Conservation (phyloP, 805 yeast species). For the Metschnikowia lunata region DNA sequence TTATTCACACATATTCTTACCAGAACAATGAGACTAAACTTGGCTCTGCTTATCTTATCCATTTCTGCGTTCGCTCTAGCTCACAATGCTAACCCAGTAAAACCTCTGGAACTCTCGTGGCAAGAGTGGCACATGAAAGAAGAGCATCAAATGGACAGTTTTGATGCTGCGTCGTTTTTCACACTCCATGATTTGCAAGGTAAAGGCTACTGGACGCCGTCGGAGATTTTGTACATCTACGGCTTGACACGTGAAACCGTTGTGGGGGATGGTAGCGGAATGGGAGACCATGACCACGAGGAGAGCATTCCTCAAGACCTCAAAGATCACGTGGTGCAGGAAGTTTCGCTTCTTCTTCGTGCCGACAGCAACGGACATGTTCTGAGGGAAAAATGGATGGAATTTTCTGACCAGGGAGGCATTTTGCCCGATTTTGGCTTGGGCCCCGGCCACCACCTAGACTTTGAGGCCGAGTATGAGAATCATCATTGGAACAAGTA, state of each 20-base stretch:
- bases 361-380: conserved; percentile 61
- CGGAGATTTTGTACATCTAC: conserved; percentile 74
- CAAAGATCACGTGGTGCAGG: conserved; percentile 49
- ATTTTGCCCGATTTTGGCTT: conserved; percentile 87
- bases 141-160: conserved; percentile 76
- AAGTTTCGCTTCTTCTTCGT: conserved; percentile 60
- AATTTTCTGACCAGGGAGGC: conserved; percentile 57
- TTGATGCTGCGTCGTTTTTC: conserved; percentile 74
- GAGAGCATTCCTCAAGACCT: conserved; percentile 48
- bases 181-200: conserved; percentile 67
- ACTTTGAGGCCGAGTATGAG: conserved; percentile 90
- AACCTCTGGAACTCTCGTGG: conserved; percentile 51
- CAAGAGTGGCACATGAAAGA: conserved; percentile 86
- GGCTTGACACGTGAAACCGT: conserved; percentile 70
- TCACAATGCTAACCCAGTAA: conserved; percentile 11
- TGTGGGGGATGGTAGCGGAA: conserved; percentile 86
- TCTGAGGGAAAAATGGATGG: conserved; percentile 64
- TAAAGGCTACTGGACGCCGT: conserved; percentile 50
- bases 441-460: conserved; percentile 93
- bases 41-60: background rate
- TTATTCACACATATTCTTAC: no score
- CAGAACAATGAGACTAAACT: background rate
- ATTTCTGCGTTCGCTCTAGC: background rate
- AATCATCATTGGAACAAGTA: conserved; percentile 89
- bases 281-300: conserved; percentile 69